These are phyloP conservation scores for Epichloe coenophiala DNA, from an alignment of 2,329 filamentous ascomycete genomes.

Conservation along the genomic window DNA sequence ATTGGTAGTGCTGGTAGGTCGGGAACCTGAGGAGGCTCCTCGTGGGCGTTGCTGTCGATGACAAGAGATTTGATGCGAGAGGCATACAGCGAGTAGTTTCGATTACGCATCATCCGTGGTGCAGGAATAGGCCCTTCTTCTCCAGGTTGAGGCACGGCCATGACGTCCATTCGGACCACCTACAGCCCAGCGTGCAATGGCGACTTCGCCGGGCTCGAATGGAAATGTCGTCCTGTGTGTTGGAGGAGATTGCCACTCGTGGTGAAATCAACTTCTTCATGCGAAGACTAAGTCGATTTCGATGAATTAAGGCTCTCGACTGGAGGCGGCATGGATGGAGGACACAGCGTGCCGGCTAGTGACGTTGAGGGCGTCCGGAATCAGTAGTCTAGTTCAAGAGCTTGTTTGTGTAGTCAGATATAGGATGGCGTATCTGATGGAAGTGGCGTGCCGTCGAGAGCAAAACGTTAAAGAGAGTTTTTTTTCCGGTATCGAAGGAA, in stretches of 20 bases:
- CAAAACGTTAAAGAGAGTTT: no score
- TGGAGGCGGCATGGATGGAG: background rate
- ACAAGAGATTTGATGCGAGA: slow-evolving; percentile 10
- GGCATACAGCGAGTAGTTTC: slow-evolving; percentile 12
- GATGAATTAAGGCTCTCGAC: background rate
- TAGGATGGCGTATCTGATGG: no score
- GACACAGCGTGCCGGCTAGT: background rate
- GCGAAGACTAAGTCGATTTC: background rate
- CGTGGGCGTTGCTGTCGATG: background rate
- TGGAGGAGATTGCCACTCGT: background rate
- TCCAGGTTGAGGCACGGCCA: slow-evolving; percentile 9
- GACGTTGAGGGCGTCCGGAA: no score
- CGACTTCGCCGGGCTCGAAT: slow-evolving; percentile 7
- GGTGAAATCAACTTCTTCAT: background rate
- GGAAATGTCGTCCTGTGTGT: background rate
- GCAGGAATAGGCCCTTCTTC: slow-evolving; percentile 5
- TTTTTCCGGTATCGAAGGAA: no score
- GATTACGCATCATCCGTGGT: slow-evolving; percentile 7
- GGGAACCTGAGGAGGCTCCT: slow-evolving; percentile 8
- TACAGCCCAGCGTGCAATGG: slow-evolving; percentile 9
- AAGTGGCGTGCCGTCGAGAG: no score
- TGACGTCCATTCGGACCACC: slow-evolving; percentile 9
- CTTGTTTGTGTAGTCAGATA: no score
- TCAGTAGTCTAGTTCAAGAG: no score
- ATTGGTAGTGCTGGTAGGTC: slow-evolving; percentile 22